Percentiles rank a stretch among this genome's conserved stretches.
These are phyloP conservation scores for Mentha longifolia DNA, from an alignment of 257 asterid species.

Conservation along the genomic window DNA sequence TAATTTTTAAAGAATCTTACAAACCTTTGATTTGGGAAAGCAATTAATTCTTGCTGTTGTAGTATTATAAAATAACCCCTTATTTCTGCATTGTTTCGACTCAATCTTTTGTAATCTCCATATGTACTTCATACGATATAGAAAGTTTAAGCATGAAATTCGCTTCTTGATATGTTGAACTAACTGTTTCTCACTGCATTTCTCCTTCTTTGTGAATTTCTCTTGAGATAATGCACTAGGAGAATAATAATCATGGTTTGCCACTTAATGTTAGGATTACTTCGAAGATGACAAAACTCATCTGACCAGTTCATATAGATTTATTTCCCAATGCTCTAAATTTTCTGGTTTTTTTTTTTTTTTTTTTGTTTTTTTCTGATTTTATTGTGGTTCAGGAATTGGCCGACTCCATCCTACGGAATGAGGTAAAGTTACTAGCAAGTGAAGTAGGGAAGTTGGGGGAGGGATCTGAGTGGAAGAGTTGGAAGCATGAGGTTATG, in stretches of 20 bases:
- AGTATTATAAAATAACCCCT: constrained; percentile 5
- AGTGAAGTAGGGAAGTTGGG: constrained; percentile 55
- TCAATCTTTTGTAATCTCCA: constrained; percentile 15
- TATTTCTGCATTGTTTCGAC: constrained; percentile 18
- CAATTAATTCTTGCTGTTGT: constrained; percentile 21
- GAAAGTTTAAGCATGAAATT: constrained; percentile 18
- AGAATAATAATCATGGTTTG: background rate
- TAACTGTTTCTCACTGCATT: background rate
- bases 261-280: constrained; percentile 18
- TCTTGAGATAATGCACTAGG: constrained; percentile 19
- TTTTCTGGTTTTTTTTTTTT: constrained; percentile 15
- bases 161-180: constrained; percentile 16
- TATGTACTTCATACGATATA: background rate
- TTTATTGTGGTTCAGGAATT: constrained; percentile 63
- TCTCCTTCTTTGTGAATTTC: background rate
- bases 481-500: constrained; percentile 91
- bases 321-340: constrained; percentile 14
- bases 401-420: constrained; percentile 79
- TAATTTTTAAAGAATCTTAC: constrained; percentile 6
- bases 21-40: constrained; percentile 20
- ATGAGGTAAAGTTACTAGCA: constrained; percentile 65
- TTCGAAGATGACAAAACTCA: constrained; percentile 13
- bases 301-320: constrained; percentile 15
- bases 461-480: constrained; percentile 73
- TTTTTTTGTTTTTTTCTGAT: background rate